Evolutionary conservation across 768 basidiomycete genomes (phyloP), one percentile per base, ranked within the genome.

Genomic region (Tephrocybe sp.): DNA sequence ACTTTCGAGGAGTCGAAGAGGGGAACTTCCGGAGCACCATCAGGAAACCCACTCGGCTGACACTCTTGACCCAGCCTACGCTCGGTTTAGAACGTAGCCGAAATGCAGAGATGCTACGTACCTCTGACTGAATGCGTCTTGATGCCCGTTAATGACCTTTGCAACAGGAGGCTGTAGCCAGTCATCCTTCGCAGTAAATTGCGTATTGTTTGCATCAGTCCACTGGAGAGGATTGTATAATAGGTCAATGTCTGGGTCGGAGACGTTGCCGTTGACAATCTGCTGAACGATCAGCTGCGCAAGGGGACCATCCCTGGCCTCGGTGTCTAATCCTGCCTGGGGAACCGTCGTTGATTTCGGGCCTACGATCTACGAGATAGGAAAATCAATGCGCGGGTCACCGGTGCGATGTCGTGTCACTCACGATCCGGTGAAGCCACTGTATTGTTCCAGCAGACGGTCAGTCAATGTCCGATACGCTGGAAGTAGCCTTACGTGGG

Each of bases 241-340:
- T 6, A 80, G 64, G 1, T 66, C 38, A 16, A 66, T 52, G 40
- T 74, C 56, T 2, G 80, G 80, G 60, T 82, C 81, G 7, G 62
- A 45, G 12, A 51, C 68, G 9, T 59, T 52, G 18, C 71, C 73
- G 12, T 69, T 60, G 11, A 68, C 64, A 49, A 81, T 74, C 24
- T 64, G 59, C 55, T 76, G 60, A 21, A 75, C 76, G 47, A 84
- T 77, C 22, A 73, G 63, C 47, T 70, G 75, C 9, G 80, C 80
- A 25, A 84, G 66, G 1, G 74, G 71, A 3, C 75, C 72, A 24
- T 70, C 74, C 37, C 80, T 75, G 16, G 74, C 64, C 27, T 65
- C 69, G 18, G 79, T 79, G 60, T 82, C 74, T 18, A 83, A 62
- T 0, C 79, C 80, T 25, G 80, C 76, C 58, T 83, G 78, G 13